Percentiles rank a stretch among this genome's conserved stretches.
phyloP scores from a whole-genome alignment of 805 yeast genomes.

The Candida tallmaniae region DNA sequence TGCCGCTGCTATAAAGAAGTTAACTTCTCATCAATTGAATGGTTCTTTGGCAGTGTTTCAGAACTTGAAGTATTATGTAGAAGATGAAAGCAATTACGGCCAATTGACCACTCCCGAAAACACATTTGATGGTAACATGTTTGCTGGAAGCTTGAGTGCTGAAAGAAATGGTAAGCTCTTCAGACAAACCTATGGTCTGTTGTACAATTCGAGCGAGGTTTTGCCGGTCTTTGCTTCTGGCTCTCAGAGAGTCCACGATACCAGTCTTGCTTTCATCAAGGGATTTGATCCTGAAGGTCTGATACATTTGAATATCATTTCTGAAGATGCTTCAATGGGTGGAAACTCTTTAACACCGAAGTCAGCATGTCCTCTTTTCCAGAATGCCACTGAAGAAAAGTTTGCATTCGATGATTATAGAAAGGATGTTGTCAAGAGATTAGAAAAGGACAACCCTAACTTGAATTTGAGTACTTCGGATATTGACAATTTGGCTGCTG shows the following conservation, averaged over 20 bases:
- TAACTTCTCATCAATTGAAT: slow-evolving; percentile 23
- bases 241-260: slow-evolving; percentile 50
- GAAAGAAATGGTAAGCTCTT: slow-evolving; percentile 46
- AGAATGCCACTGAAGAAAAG: background rate
- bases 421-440: slow-evolving; percentile 49
- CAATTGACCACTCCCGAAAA: slow-evolving; percentile 47
- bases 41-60: slow-evolving; percentile 53
- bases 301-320: slow-evolving; percentile 33
- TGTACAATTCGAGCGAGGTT: slow-evolving; percentile 28
- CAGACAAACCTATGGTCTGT: slow-evolving; percentile 44
- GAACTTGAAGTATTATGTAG: slow-evolving; percentile 47
- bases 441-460: slow-evolving; percentile 26
- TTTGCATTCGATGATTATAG: slow-evolving; percentile 22
- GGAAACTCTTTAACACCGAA: slow-evolving; percentile 58
- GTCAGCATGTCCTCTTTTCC: slow-evolving; percentile 31
- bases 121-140: slow-evolving; percentile 31
- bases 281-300: slow-evolving; percentile 42
- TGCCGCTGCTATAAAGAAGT: slow-evolving; percentile 20
- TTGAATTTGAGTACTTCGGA: slow-evolving; percentile 48
- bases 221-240: slow-evolving; percentile 54
- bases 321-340: slow-evolving; percentile 46
- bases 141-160: slow-evolving; percentile 50
- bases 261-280: slow-evolving; percentile 50
- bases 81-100: slow-evolving; percentile 33
- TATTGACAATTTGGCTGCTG: slow-evolving; percentile 46